phyloP scores from a whole-genome alignment of 495 filamentous ascomycete genomes.

The Penicillium goetzii region DNA sequence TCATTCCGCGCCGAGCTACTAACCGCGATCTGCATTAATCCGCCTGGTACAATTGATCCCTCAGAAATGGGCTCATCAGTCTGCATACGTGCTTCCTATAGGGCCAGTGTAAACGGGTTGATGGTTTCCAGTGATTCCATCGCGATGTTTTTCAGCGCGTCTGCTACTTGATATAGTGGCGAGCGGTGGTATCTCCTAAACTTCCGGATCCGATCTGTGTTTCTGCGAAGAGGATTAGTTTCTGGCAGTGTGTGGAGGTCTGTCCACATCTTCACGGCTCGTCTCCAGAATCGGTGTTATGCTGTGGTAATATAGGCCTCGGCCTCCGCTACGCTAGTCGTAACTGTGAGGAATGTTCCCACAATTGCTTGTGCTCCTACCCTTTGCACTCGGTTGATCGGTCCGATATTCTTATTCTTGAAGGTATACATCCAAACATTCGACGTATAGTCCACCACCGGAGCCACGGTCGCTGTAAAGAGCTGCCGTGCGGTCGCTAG shows the following conservation, averaged over 20 bases:
- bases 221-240: slow-evolving; percentile 31
- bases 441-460: slow-evolving; percentile 38
- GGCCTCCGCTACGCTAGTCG: slow-evolving; percentile 13
- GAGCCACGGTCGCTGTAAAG: slow-evolving; percentile 30
- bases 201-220: slow-evolving; percentile 20
- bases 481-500: slow-evolving; percentile 20
- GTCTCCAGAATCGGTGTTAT: slow-evolving; percentile 27
- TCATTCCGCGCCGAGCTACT: slow-evolving; percentile 11
- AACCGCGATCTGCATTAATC: slow-evolving; percentile 17
- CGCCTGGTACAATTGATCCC: slow-evolving; percentile 8
- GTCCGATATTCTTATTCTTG: slow-evolving; percentile 25
- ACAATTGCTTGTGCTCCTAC: slow-evolving; percentile 38
- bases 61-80: not conserved
- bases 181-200: slow-evolving; percentile 24
- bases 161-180: slow-evolving; percentile 17
- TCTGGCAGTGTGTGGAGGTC: slow-evolving; percentile 28
- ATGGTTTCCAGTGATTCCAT: slow-evolving; percentile 23
- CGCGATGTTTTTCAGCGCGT: too few relatives aligned
- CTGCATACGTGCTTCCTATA: slow-evolving; percentile 21
- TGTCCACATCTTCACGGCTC: slow-evolving; percentile 29
- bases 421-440: slow-evolving; percentile 37
- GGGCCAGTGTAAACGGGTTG: slow-evolving; percentile 15
- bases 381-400: slow-evolving; percentile 32
- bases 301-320: slow-evolving; percentile 26
- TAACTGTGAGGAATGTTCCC: slow-evolving; percentile 26